Evolutionary conservation across 805 yeast species (phyloP).

Genomic region (Wickerhamiella azyma): DNA sequence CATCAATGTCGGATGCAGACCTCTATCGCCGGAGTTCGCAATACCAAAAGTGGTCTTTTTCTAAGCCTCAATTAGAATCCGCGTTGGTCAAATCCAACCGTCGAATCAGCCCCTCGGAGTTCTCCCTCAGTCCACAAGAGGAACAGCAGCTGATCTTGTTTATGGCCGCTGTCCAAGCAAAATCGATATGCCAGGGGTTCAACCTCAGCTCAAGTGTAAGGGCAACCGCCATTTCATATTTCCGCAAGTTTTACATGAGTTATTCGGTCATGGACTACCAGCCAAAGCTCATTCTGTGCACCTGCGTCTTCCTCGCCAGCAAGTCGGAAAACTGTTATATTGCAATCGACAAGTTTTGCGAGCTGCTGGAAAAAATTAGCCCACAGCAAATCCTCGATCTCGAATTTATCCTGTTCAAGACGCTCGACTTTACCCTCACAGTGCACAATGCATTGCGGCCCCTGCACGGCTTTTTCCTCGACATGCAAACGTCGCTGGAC

Average conservation of each 20-base stretch:
- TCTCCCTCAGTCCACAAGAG: constrained; percentile 50
- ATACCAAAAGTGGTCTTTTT: constrained; percentile 74
- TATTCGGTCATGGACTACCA: constrained; percentile 79
- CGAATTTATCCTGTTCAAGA: constrained; percentile 65
- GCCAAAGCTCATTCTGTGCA: constrained; percentile 66
- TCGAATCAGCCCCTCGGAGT: constrained; percentile 25
- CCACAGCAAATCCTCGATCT: constrained; percentile 47
- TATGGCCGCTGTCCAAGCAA: constrained; percentile 53
- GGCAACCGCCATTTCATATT: constrained; percentile 73
- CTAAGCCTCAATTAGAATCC: constrained; percentile 38
- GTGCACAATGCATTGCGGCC: constrained; percentile 86
- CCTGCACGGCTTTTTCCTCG: constrained; percentile 87
- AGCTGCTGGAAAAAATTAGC: constrained; percentile 47
- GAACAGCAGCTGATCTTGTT: constrained; percentile 54
- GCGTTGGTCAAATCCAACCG: constrained; percentile 39
- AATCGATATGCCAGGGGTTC: constrained; percentile 56
- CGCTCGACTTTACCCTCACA: constrained; percentile 61
- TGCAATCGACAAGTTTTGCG: constrained; percentile 66
- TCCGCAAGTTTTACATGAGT: constrained; percentile 64
- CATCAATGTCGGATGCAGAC: constrained; percentile 62
- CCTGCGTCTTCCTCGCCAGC: constrained; percentile 81
- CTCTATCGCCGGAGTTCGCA: constrained; percentile 79
- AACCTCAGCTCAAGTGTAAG: constrained; percentile 78
- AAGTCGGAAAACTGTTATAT: constrained; percentile 87
- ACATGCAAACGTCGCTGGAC: constrained; percentile 45